Evolutionary conservation across 2,329 filamentous ascomycete genomes (phyloP).

Genomic region (Mollisiaceae sp.): DNA sequence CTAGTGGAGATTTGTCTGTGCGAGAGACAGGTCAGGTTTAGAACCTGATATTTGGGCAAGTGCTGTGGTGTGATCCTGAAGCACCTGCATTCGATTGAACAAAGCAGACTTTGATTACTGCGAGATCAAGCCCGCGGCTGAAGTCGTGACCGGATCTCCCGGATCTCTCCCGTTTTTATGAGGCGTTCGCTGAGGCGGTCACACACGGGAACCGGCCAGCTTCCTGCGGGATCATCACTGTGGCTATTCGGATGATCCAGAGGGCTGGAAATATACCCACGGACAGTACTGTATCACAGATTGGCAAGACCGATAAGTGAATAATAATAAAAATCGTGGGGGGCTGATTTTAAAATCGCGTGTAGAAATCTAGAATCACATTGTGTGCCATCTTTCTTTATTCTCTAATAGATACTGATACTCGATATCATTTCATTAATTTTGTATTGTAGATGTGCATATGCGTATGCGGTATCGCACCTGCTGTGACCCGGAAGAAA

Average conservation of each 20-base stretch:
- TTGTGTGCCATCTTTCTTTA: background rate
- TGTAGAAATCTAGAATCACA: background rate
- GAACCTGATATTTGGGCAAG: no score
- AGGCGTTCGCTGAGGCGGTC: background rate
- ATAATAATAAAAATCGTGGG: background rate
- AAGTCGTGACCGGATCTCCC: background rate
- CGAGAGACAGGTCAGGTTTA: no score
- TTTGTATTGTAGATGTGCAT: slow-evolving; percentile 3
- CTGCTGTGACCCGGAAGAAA: background rate
- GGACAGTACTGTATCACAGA: no score
- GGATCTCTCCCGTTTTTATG: background rate
- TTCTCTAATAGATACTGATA: background rate
- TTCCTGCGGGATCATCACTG: background rate
- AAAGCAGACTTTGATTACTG: background rate
- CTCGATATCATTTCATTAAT: slow-evolving; percentile 10
- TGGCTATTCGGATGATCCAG: no score
- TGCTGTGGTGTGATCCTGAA: background rate
- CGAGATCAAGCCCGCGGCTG: background rate
- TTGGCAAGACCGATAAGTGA: background rate
- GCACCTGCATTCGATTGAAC: background rate
- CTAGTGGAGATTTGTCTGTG: background rate
- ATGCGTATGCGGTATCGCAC: slow-evolving; percentile 1
- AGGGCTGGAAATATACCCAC: no score
- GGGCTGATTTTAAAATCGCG: background rate
- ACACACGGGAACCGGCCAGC: background rate